Evolutionary conservation across 1,284 basidiomycete genomes (phyloP), one percentile per base, ranked within the genome.

Genomic region (Fomitopsis pinicola): DNA sequence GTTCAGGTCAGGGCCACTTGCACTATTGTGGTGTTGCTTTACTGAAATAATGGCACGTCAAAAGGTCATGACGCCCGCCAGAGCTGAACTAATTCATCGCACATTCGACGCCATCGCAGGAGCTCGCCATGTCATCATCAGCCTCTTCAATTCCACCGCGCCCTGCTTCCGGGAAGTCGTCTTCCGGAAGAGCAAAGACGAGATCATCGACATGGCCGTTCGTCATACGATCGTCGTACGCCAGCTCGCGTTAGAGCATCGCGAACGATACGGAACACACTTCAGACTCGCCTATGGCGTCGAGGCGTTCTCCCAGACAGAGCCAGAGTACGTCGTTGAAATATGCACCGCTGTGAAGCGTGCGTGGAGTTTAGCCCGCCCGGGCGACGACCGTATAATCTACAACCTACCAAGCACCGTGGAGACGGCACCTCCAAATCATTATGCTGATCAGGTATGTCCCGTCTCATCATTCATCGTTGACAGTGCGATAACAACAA

Each of bases 281-380:
- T 99, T 98, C 86, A 89, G 89, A 69, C 99, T 92, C 78, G 95
- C 99, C 78, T 99, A 99, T 79, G 98, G 96, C 70, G 97, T 97
- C 35, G 97, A 99, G 78, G 97, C 95, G 0, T 99, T 99, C 78
- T 91, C 96, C 3, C 97, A 99, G 77, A 99, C 97, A 30, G 97
- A 99, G 78, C 89, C 95, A 17, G 94, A 94, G 45, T 99, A 97
- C 74, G 94, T 94, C 17, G 79, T 98, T 56, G 88, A 95, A 71
- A 84, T 99, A 8, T 99, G 97, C 73, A 92, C 98, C 70, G 94
- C 89, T 8, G 97, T 99, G 55, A 95, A 96, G 77, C 78, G 82
- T 54, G 87, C 93, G 2, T 99, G 96, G 96, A 87, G 86, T 1
- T 91, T 87, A 71, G 92, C 92, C 35, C 90, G 87, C 22, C 78